Base-by-base conservation (phyloP, 148 eudicot genomes). In the Talinum fruticosum region DNA sequence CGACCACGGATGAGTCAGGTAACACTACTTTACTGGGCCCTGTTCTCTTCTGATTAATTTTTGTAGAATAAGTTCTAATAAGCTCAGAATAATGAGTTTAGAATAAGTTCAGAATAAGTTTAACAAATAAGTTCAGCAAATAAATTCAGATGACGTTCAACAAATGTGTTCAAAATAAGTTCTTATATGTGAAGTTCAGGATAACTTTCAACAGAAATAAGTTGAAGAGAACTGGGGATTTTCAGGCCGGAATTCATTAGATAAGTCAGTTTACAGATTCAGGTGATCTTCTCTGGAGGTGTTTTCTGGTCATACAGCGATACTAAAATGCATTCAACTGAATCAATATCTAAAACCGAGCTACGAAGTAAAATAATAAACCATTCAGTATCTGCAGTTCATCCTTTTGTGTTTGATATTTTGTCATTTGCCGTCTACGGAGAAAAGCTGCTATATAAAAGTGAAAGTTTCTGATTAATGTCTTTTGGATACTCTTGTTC, bases 1-100 rank as follows among this genome's bases (percentile, higher is more conserved):
- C 84, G 97, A 37, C 93, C 97, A 34, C 79, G 78, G 33, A 88
- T 92, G 97, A 92, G 92, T 82, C 97, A 90, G 91, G 97, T 92
- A 82, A 47, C 51, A 47, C 19, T 37, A 35, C 15, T 35, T 35
- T 41, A 41, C 47, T 41, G 12, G 36, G n/a, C n/a, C n/a, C n/a
- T n/a, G n/a, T n/a, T n/a, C n/a, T n/a, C n/a, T n/a, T n/a, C n/a
- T n/a, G n/a, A n/a, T n/a, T n/a, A n/a, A n/a, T n/a, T n/a, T n/a
- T n/a, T n/a, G n/a, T n/a, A n/a, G n/a, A n/a, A n/a, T n/a, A n/a
- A n/a, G n/a, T n/a, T n/a, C n/a, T n/a, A n/a, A n/a, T n/a, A n/a
- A n/a, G n/a, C n/a, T n/a, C n/a, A n/a, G n/a, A n/a, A n/a, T n/a
- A n/a, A n/a, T n/a, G n/a, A n/a, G n/a, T n/a, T n/a, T n/a, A n/a